phyloP scores from a whole-genome alignment of 2,329 filamentous ascomycete genomes.

The Trematosphaeria pertusa region DNA sequence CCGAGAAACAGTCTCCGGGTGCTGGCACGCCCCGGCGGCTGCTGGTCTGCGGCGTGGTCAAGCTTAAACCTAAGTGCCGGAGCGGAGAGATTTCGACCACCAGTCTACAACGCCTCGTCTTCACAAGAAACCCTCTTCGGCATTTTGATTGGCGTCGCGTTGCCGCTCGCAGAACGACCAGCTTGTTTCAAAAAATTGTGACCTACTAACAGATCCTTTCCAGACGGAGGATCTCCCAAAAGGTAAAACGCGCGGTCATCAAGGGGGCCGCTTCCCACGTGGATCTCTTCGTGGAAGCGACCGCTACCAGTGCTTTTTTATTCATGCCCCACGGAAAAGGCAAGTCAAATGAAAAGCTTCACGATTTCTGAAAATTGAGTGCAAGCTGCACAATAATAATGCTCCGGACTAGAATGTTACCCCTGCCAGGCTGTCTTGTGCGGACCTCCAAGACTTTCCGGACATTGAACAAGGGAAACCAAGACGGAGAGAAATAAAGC shows the following conservation, averaged over 20 bases:
- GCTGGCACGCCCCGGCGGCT: background rate
- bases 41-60: background rate
- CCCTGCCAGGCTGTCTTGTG: too few relatives aligned
- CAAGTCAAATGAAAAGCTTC: background rate
- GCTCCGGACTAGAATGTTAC: too few relatives aligned
- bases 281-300: too few relatives aligned
- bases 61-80: background rate
- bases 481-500: background rate
- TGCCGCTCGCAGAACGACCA: background rate
- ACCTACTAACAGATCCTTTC: background rate
- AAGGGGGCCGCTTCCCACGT: background rate
- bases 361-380: too few relatives aligned
- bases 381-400: too few relatives aligned
- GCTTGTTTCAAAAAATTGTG: conserved; percentile 1
- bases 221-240: background rate
- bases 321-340: background rate
- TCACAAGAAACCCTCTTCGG: background rate
- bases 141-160: background rate
- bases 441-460: background rate
- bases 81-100: background rate
- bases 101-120: background rate
- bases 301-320: too few relatives aligned
- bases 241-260: background rate
- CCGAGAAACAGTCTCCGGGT: background rate
- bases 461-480: background rate